Conservation (phyloP, 331 rosid genomes). For the Pyracantha coccinea region DNA sequence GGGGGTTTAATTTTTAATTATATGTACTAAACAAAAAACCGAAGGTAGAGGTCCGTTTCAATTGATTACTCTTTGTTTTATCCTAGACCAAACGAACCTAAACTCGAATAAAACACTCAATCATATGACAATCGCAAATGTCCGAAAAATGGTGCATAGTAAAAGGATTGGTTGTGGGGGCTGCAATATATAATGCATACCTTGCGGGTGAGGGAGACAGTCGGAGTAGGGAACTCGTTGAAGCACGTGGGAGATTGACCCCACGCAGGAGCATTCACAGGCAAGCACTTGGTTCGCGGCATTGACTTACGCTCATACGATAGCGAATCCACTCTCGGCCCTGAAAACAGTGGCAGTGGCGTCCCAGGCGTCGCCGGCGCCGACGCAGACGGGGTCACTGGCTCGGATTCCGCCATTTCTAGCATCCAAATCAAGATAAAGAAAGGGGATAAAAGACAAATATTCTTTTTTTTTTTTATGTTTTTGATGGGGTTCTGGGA, state of each 20-base stretch:
- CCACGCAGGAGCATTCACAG: constrained; percentile 43
- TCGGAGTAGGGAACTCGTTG: constrained; percentile 49
- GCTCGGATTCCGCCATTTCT: constrained; percentile 52
- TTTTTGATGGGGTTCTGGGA: background rate
- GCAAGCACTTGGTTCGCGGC: constrained; percentile 70
- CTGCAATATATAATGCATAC: constrained; percentile 19
- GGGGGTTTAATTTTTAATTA: too few species aligned
- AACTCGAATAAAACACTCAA: too few species aligned
- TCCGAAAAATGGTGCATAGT: too few species aligned
- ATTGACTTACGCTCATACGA: constrained; percentile 61
- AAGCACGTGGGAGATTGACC: constrained; percentile 52
- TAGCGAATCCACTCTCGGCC: constrained; percentile 60
- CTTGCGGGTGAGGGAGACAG: constrained; percentile 76
- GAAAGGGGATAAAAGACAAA: background rate
- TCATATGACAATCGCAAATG: too few species aligned
- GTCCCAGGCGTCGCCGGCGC: constrained; percentile 86
- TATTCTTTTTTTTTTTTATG: constrained; percentile 6
- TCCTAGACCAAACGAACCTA: too few species aligned
- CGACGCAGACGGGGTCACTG: constrained; percentile 52
- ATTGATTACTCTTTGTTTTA: too few species aligned
- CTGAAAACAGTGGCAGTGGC: constrained; percentile 67
- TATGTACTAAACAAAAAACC: too few species aligned
- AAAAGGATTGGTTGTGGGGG: too few species aligned
- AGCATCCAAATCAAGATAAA: background rate
- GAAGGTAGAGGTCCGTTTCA: too few species aligned